These are phyloP conservation scores for Nicotiana undulata DNA, from an alignment of 257 asterid genomes.

Conservation along the genomic window DNA sequence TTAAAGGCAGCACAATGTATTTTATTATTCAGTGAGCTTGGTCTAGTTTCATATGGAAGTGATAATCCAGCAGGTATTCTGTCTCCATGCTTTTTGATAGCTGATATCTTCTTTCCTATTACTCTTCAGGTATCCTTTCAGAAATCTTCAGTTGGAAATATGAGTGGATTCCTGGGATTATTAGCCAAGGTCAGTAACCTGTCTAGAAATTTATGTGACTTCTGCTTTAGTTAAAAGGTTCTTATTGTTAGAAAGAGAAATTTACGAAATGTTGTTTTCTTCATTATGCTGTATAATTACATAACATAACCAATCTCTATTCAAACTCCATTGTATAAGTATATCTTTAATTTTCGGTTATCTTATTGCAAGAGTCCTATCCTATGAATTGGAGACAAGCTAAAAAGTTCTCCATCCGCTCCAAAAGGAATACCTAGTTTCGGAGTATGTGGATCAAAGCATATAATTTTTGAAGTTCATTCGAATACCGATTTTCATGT, in stretches of 20 bases:
- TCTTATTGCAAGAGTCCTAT: background rate
- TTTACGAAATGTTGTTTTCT: background rate
- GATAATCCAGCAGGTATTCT: background rate
- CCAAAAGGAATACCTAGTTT: background rate
- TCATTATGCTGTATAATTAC: background rate
- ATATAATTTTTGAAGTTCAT: background rate
- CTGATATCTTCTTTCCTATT: conserved; percentile 13
- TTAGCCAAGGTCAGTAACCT: conserved; percentile 55
- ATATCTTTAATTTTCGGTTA: background rate
- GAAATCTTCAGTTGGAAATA: conserved; percentile 37
- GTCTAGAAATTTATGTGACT: background rate
- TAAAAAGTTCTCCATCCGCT: background rate
- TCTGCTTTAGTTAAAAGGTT: no score
- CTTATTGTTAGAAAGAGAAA: no score
- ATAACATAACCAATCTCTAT: background rate
- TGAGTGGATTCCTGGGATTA: conserved; percentile 37
- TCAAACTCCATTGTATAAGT: background rate
- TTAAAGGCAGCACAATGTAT: background rate
- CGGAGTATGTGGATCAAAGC: background rate
- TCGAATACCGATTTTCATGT: background rate
- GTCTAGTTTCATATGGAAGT: background rate
- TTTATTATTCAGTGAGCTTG: background rate
- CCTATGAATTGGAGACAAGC: background rate
- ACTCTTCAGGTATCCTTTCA: conserved; percentile 50
- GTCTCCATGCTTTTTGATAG: background rate